Conservation (phyloP, 2,329 filamentous ascomycete species). For the Claviceps sp. region DNA sequence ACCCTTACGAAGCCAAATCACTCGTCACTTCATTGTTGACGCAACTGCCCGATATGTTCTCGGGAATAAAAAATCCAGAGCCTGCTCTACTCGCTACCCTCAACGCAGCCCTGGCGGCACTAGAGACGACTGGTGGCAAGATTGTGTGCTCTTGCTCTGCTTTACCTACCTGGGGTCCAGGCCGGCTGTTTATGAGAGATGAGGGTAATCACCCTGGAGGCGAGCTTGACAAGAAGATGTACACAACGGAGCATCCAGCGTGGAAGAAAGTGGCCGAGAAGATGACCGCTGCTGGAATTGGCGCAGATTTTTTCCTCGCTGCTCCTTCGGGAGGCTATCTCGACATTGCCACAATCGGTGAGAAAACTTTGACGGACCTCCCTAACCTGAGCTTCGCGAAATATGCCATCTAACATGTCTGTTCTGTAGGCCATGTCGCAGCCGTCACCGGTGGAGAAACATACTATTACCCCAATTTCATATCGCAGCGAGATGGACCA, state of each 20-base stretch:
- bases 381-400: background rate
- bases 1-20: slow-evolving; percentile 77
- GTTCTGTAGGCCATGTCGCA: slow-evolving; percentile 56
- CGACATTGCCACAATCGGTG: slow-evolving; percentile 82
- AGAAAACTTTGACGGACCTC: slow-evolving; percentile 12
- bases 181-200: slow-evolving; percentile 72
- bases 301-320: slow-evolving; percentile 88
- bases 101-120: slow-evolving; percentile 69
- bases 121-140: slow-evolving; percentile 82
- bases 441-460: slow-evolving; percentile 87
- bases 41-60: slow-evolving; percentile 75
- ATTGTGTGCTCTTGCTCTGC: slow-evolving; percentile 76
- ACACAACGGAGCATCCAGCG: slow-evolving; percentile 75
- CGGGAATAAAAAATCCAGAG: slow-evolving; percentile 78
- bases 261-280: slow-evolving; percentile 81
- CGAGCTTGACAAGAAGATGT: slow-evolving; percentile 83
- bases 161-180: slow-evolving; percentile 86
- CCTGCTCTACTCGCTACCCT: slow-evolving; percentile 75
- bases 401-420: background rate
- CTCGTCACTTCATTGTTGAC: slow-evolving; percentile 82
- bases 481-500: slow-evolving; percentile 69
- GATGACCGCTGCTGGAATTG: slow-evolving; percentile 76
- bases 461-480: slow-evolving; percentile 95
- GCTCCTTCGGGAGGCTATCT: slow-evolving; percentile 83
- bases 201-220: slow-evolving; percentile 75